A percentile compares a stretch with the other conserved stretches of the same genome.
Conservation (phyloP, 345 rosid species). For the Hibiscus trionum region DNA sequence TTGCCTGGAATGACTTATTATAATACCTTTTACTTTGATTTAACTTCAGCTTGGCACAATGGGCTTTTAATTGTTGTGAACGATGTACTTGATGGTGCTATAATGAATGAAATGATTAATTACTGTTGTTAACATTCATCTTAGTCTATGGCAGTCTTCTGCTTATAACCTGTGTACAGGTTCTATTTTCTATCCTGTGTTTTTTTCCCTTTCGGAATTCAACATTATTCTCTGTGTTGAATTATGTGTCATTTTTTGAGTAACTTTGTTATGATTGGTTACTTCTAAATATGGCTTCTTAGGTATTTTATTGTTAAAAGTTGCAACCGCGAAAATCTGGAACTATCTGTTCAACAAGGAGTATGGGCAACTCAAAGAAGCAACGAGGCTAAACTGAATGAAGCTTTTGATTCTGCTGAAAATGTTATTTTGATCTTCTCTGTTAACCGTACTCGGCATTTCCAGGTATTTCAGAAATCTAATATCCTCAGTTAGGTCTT, state of each 20-base stretch:
- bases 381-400: slow-evolving; percentile 95
- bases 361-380: slow-evolving; percentile 99
- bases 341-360: slow-evolving; percentile 96
- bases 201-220: neutral
- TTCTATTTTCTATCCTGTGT: neutral
- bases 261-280: neutral
- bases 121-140: neutral
- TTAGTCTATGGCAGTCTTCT: neutral
- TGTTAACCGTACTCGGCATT: slow-evolving; percentile 90
- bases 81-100: too few relatives aligned
- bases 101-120: neutral
- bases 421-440: slow-evolving; percentile 90
- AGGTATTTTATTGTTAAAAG: slow-evolving; percentile 99
- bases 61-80: too few relatives aligned
- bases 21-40: neutral
- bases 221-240: neutral
- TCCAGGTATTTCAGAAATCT: slow-evolving; percentile 59
- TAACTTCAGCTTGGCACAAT: neutral
- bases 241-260: neutral
- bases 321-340: slow-evolving; percentile 92
- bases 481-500: neutral
- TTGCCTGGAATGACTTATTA: neutral
- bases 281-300: slow-evolving; percentile 4
- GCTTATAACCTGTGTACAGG: neutral
- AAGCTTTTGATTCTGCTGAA: slow-evolving; percentile 87